A percentile compares a stretch with the other conserved stretches of the same genome.
phyloP scores from a whole-genome alignment of 768 basidiomycete genomes.

The Tricholoma hemisulphureum region DNA sequence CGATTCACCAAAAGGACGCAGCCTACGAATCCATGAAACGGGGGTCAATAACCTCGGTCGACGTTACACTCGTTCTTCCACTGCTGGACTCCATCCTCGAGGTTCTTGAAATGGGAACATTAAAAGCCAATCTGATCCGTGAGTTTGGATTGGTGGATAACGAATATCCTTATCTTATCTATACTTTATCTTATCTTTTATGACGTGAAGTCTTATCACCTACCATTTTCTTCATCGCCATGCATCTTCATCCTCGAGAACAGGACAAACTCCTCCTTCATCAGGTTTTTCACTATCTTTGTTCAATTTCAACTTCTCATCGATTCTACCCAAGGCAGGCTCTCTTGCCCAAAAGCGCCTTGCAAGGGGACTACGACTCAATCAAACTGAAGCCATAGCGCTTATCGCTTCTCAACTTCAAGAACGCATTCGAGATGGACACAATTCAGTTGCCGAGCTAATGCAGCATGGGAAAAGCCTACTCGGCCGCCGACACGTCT shows the following conservation, averaged over 20 bases:
- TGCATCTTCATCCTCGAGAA: slow-evolving; percentile 76
- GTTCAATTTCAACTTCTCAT: neutral
- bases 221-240: slow-evolving; percentile 21
- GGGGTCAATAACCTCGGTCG: slow-evolving; percentile 1
- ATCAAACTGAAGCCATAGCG: slow-evolving; percentile 83
- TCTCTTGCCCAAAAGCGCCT: slow-evolving; percentile 91
- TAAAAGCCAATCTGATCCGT: slow-evolving; percentile 1
- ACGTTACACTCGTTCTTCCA: neutral
- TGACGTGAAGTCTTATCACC: neutral
- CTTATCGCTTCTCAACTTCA: slow-evolving; percentile 92
- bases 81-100: neutral
- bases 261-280: slow-evolving; percentile 73
- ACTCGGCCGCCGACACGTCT: slow-evolving; percentile 85
- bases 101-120: neutral
- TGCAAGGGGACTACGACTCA: slow-evolving; percentile 87
- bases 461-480: slow-evolving; percentile 91
- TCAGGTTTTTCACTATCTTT: slow-evolving; percentile 41
- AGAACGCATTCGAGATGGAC: slow-evolving; percentile 91
- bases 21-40: slow-evolving; percentile 3
- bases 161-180: slow-evolving; percentile 7
- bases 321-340: slow-evolving; percentile 55
- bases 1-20: neutral
- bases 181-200: slow-evolving; percentile 11
- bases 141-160: neutral
- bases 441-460: slow-evolving; percentile 80